Evolutionary conservation across 2,329 filamentous ascomycete species (phyloP).

Genomic region (Colletotrichum noveboracense): DNA sequence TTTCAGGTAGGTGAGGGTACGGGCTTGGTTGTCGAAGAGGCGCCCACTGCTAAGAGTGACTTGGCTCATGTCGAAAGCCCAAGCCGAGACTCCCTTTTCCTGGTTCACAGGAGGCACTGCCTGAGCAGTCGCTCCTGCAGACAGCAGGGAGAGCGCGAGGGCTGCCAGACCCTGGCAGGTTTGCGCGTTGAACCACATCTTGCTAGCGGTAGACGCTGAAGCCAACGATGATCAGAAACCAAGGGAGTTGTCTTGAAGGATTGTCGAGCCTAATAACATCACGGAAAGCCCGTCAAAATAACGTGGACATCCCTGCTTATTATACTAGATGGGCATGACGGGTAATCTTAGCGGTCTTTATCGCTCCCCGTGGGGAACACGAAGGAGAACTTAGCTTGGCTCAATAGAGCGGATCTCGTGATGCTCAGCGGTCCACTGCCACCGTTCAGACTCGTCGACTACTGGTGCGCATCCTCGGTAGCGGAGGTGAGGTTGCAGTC

Average conservation of each 20-base stretch:
- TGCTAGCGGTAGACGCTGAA: background rate
- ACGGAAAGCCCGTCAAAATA: background rate
- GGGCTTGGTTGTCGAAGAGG: conserved; percentile 49
- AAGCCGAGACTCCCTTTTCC: conserved; percentile 37
- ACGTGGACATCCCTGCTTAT: background rate
- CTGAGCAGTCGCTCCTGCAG: conserved; percentile 18
- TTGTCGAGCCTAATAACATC: background rate
- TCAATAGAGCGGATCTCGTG: background rate
- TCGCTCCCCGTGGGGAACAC: background rate
- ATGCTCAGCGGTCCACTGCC: background rate
- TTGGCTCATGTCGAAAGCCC: conserved; percentile 44
- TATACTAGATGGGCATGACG: background rate
- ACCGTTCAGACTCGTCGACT: background rate
- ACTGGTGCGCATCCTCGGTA: conserved; percentile 16
- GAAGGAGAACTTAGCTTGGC: background rate
- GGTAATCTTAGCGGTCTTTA: too few relatives aligned
- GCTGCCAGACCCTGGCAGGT: background rate
- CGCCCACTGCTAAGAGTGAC: conserved; percentile 42
- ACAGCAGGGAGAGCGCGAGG: background rate
- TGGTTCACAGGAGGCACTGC: conserved; percentile 28
- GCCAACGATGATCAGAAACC: background rate
- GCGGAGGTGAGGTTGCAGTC: conserved; percentile 9
- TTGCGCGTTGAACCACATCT: background rate
- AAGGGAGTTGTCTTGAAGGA: background rate
- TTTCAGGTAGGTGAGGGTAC: conserved; percentile 52